These are phyloP conservation scores for Luffa acutangula DNA, from an alignment of 306 rosid species.

Conservation along the genomic window DNA sequence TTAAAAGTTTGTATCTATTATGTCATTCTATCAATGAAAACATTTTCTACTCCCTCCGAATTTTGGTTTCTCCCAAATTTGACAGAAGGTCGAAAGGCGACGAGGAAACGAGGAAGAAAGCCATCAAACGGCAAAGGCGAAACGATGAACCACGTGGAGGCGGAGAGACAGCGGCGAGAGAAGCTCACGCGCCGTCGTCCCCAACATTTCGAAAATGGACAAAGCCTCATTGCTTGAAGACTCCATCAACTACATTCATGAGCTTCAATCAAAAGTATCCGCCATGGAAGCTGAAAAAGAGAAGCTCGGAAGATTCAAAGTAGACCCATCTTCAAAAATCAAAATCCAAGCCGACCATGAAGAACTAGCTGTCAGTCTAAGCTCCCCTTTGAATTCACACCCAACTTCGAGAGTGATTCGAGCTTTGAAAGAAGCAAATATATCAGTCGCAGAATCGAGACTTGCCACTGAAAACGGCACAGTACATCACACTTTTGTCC, in stretches of 20 bases:
- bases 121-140: slow-evolving; percentile 88
- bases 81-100: slow-evolving; percentile 37
- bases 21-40: no score
- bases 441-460: background rate
- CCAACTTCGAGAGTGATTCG: background rate
- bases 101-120: slow-evolving; percentile 78
- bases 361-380: background rate
- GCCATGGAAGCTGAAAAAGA: slow-evolving; percentile 50
- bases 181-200: slow-evolving; percentile 81
- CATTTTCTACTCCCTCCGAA: no score
- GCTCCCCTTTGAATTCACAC: background rate
- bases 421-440: background rate
- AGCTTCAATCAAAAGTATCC: slow-evolving; percentile 56
- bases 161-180: slow-evolving; percentile 90
- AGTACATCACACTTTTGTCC: background rate
- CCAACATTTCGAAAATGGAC: slow-evolving; percentile 17
- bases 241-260: slow-evolving; percentile 68
- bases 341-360: background rate
- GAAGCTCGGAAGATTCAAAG: background rate
- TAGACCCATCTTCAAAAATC: background rate
- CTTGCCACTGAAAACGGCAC: background rate
- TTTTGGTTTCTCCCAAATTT: no score
- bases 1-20: no score
- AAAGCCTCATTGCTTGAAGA: slow-evolving; percentile 84
- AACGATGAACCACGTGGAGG: slow-evolving; percentile 84